Conservation (phyloP, 768 basidiomycete species). For the Russula emetica region DNA sequence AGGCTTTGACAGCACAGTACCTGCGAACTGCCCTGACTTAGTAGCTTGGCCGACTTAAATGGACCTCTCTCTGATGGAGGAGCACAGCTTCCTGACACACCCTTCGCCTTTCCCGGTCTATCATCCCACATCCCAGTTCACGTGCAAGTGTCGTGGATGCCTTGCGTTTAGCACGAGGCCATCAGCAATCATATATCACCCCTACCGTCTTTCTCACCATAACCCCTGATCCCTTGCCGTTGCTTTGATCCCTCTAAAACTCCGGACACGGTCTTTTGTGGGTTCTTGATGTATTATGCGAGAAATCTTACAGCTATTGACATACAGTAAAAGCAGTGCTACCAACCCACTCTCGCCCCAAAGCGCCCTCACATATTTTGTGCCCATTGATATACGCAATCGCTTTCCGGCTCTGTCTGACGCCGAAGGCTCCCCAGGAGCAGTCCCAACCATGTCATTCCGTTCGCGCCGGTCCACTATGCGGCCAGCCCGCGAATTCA, state of each 20-base stretch:
- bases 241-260: background rate
- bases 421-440: conserved; percentile 7
- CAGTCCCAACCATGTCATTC: conserved; percentile 10
- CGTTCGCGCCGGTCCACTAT: conserved; percentile 22
- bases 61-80: background rate
- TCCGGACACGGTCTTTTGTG: conserved; percentile 15
- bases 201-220: background rate
- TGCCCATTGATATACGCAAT: conserved; percentile 2
- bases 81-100: background rate
- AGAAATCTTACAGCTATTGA: background rate
- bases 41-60: background rate
- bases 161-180: conserved; percentile 25
- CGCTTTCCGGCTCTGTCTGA: conserved; percentile 1
- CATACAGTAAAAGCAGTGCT: background rate
- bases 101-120: background rate
- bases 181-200: conserved; percentile 17
- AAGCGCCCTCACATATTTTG: background rate
- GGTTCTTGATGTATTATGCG: conserved; percentile 3
- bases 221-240: background rate
- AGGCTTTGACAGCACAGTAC: too few species aligned
- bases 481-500: conserved; percentile 22
- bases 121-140: conserved; percentile 2
- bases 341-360: background rate
- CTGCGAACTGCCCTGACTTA: background rate
- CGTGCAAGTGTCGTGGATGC: conserved; percentile 24